Base-by-base conservation (phyloP, 129 eudicot species). In the Apium graveolens region DNA sequence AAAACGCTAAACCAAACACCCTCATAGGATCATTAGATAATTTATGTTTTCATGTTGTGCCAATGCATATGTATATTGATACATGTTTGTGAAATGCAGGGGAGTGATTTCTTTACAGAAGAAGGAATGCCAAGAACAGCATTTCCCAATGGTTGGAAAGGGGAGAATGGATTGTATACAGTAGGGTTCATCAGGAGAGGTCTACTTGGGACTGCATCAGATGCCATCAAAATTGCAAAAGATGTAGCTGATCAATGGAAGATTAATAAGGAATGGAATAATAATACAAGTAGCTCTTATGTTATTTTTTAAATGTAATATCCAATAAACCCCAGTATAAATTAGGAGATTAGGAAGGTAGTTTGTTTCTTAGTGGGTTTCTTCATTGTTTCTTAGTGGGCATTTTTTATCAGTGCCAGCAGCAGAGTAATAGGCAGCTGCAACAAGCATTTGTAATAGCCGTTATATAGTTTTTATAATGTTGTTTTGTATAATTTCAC, bases 121-220 rank as follows among this genome's bases (percentile, higher is more conserved):
- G 90, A 93, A 0, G 98, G 98, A 37, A 88, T 93, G 96, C 98
- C 98, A 0, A 91, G 87, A 82, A 72, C 77, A 43, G 84, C 95
- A 38, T 93, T 93, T 81, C 98, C 98, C 29, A 83, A 88, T 62
- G 91, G 98, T 2, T 93, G 98, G 98, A 93, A 88, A 83, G 97
- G 96, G 9, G 88, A 80, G 70, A 93, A 86, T 4, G 96, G 97
- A 45, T 83, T 93, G 82, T 93, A 91, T 80, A 80, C 93, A 1
- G 96, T 93, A 10, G 98, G 98, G 73, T 91, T 93, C 75, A 91
- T 96, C 31, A 84, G 88, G 75, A 91, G 93, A 85, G 98, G 98
- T 41, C 88, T 93, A 17, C 88, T 91, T 12, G 98, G 98, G 45
- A 88, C 93, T 2, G 76, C 93, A 70, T 85, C 89, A 42, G 98